These are phyloP conservation scores for Postia placenta DNA, from an alignment of 768 basidiomycete genomes.

Conservation along the genomic window DNA sequence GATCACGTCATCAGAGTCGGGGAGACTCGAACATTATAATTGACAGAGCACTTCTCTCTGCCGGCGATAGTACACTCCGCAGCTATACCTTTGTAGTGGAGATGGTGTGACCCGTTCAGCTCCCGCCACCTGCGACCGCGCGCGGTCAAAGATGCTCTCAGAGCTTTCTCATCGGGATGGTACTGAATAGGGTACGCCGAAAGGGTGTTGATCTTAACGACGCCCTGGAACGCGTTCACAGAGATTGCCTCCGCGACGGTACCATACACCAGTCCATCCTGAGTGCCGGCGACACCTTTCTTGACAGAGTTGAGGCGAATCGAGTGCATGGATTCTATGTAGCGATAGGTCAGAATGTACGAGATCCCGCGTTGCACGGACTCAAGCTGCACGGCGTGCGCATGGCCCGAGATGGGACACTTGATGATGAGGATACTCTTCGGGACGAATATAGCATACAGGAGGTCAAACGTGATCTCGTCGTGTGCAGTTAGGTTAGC, in stretches of 20 bases:
- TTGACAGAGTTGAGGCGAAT: neutral
- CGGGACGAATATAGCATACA: conserved; percentile 52
- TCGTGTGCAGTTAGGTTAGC: conserved; percentile 46
- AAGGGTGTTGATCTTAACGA: conserved; percentile 41
- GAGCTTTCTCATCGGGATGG: conserved; percentile 34
- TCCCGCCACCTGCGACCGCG: conserved; percentile 37
- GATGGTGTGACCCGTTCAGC: conserved; percentile 44
- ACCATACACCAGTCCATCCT: conserved; percentile 26
- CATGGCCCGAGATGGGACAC: too few species aligned
- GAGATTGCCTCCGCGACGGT: conserved; percentile 21
- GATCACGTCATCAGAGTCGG: neutral
- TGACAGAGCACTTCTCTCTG: neutral
- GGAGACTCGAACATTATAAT: neutral
- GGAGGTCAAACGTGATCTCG: conserved; percentile 51
- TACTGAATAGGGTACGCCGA: conserved; percentile 48
- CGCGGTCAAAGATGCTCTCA: conserved; percentile 31
- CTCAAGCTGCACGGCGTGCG: conserved; percentile 37
- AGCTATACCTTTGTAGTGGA: conserved; percentile 53
- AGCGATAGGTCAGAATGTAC: conserved; percentile 44
- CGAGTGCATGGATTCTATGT: too few species aligned
- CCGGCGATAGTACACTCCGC: conserved; percentile 26
- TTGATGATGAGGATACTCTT: conserved; percentile 42
- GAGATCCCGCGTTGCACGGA: conserved; percentile 31
- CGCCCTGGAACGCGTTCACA: conserved; percentile 36
- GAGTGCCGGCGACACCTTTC: neutral